A percentile compares a stretch with the other conserved stretches of the same genome.
phyloP scores from a whole-genome alignment of 1,284 basidiomycete genomes.

The Fistulina hepatica region DNA sequence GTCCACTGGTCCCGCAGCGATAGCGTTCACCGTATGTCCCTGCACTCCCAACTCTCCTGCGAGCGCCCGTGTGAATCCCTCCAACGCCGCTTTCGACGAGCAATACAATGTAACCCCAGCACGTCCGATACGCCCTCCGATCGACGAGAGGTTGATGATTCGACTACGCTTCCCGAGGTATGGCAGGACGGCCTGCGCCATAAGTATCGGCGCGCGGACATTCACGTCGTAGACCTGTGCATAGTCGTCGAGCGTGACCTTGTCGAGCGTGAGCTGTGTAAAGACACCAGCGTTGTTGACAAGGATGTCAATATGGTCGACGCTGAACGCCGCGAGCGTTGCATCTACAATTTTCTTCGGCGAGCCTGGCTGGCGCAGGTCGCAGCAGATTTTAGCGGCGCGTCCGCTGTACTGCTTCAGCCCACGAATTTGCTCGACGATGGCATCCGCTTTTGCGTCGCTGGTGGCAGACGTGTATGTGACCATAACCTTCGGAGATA shows the following conservation, averaged over 20 bases:
- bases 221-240: not conserved
- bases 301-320: not conserved
- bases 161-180: not conserved
- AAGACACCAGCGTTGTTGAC: constrained; percentile 1
- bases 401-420: not conserved
- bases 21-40: constrained; percentile 1
- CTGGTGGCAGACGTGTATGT: constrained; percentile 3
- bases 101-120: not conserved
- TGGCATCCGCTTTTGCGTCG: not conserved
- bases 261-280: not conserved
- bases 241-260: not conserved
- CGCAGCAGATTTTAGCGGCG: not conserved
- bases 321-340: not conserved
- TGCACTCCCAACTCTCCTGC: not conserved
- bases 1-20: constrained; percentile 2
- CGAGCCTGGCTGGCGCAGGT: not conserved
- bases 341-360: not conserved
- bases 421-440: not conserved
- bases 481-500: constrained; percentile 3
- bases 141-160: not conserved
- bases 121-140: not conserved
- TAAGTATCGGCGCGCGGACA: not conserved
- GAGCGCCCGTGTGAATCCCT: not conserved
- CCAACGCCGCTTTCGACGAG: not conserved
- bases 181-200: constrained; percentile 1